Evolutionary conservation across 805 yeast species (phyloP).

Genomic region (Alloascoidea africana): DNA sequence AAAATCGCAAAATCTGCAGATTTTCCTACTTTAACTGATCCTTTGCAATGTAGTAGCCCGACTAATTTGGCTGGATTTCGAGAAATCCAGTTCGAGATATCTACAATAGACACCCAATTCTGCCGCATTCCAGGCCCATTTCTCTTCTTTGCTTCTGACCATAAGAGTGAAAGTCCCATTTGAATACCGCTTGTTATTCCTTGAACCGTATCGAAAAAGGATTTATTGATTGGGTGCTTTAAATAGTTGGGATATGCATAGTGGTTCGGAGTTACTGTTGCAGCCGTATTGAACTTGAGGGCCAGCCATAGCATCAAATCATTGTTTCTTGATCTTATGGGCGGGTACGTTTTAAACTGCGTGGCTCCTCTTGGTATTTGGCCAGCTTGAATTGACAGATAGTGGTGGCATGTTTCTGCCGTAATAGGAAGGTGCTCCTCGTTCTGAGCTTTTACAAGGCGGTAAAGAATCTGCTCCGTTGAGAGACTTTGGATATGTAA

Average conservation of each 20-base stretch:
- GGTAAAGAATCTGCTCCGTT: constrained; percentile 68
- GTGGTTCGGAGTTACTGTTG: constrained; percentile 88
- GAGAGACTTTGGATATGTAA: constrained; percentile 88
- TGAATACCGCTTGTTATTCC: constrained; percentile 93
- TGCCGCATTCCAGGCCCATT: too few species aligned
- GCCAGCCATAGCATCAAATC: constrained; percentile 69
- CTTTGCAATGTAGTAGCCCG: constrained; percentile 62
- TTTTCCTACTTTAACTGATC: constrained; percentile 52
- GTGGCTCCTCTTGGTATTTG: constrained; percentile 64
- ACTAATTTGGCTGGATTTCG: constrained; percentile 79
- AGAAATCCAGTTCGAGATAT: constrained; percentile 69
- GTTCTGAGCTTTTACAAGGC: constrained; percentile 48
- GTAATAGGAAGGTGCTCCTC: constrained; percentile 27
- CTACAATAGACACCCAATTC: constrained; percentile 28
- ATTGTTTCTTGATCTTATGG: constrained; percentile 67
- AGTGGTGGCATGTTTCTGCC: constrained; percentile 93
- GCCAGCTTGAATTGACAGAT: constrained; percentile 66
- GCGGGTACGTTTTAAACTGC: constrained; percentile 90
- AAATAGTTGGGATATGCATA: constrained; percentile 91
- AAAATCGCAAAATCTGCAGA: constrained; percentile 86
- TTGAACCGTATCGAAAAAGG: constrained; percentile 91
- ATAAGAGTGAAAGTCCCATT: constrained; percentile 68
- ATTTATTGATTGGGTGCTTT: constrained; percentile 70
- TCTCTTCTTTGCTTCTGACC: constrained; percentile 49
- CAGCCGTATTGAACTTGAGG: constrained; percentile 43